These are phyloP conservation scores for Moricandia moricandioides DNA, from an alignment of 345 rosid genomes.

Conservation along the genomic window DNA sequence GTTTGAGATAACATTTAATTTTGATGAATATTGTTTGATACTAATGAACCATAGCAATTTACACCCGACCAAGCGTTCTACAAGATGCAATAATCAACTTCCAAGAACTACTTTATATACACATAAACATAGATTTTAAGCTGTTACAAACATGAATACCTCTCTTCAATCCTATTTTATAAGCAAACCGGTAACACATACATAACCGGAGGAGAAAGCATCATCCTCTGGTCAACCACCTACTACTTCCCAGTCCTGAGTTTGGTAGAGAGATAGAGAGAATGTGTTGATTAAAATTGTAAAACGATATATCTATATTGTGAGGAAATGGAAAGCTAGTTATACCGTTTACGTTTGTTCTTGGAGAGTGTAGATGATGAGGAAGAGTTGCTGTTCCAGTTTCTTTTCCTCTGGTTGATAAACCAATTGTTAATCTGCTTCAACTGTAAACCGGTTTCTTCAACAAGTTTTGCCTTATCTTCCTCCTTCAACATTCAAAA, in stretches of 20 bases:
- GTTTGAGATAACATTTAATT: not conserved
- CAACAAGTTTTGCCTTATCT: constrained; percentile 74
- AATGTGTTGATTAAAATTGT: not conserved
- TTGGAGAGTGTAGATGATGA: constrained; percentile 54
- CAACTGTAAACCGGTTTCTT: constrained; percentile 78
- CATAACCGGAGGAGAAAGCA: not conserved
- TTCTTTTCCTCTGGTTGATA: constrained; percentile 87
- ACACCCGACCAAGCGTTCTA: constrained; percentile 17
- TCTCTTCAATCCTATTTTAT: constrained; percentile 7
- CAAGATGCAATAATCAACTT: constrained; percentile 10
- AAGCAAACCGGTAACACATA: constrained; percentile 6
- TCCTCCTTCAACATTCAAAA: constrained; percentile 54
- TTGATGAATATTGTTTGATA: constrained; percentile 7
- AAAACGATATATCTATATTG: not conserved
- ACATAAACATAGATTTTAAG: not conserved
- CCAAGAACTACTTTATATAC: constrained; percentile 8
- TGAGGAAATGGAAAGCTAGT: not conserved
- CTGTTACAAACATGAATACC: not conserved
- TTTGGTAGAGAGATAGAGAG: not conserved
- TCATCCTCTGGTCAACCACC: constrained; percentile 13
- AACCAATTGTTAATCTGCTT: constrained; percentile 94
- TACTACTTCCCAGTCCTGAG: constrained; percentile 25
- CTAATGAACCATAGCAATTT: constrained; percentile 5
- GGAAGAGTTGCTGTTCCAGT: constrained; percentile 75
- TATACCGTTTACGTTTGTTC: constrained; percentile 81